Evolutionary conservation across 768 basidiomycete genomes (phyloP), one percentile per base, ranked within the genome.

Genomic region (Russula abietina): DNA sequence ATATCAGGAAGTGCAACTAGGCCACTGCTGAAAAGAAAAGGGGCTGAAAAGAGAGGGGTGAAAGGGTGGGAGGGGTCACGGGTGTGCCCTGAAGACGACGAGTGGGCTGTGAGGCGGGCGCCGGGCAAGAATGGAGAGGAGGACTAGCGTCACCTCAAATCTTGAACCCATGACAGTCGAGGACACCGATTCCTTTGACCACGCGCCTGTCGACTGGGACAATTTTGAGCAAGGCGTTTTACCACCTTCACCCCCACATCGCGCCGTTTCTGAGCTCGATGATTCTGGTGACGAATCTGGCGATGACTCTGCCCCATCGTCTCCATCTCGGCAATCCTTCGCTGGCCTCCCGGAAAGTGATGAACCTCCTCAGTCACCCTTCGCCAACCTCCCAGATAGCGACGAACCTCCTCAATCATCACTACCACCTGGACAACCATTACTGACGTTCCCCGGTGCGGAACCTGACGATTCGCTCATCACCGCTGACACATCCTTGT

Each of bases 381-480:
- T n/a, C n/a, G n/a, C n/a, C n/a, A n/a, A n/a, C n/a, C n/a, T n/a
- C 24, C 57, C 65, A 38, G 67, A 66, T 51, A 36, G 11, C 17
- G 39, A 57, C 9, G 51, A 46, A 17, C 63, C 55, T 3, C 58
- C 48, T n/a, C 28, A 59, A 51, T 52, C 61, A 14, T 46, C 53
- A n/a, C 39, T 58, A 16, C 49, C 53, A 12, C 11, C 54, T 28
- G 64, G 64, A 32, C 64, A 32, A 32, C 64, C 67, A 4, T 62
- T 79, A 16, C 58, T 78, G 30, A 75, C 77, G 1, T 73, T 79
- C 12, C 79, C 78, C 1, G 78, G 78, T 6, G 79, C 72, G 28
- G 78, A 78, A n/a, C 73, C 71, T 7, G 79, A 79, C 60, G 73
- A 80, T 28, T 70, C 73, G 33, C 62, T 68, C 43, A 59, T 68